Conservation (phyloP, 176 grass and related monocot genomes). For the Melocanna baccifera region DNA sequence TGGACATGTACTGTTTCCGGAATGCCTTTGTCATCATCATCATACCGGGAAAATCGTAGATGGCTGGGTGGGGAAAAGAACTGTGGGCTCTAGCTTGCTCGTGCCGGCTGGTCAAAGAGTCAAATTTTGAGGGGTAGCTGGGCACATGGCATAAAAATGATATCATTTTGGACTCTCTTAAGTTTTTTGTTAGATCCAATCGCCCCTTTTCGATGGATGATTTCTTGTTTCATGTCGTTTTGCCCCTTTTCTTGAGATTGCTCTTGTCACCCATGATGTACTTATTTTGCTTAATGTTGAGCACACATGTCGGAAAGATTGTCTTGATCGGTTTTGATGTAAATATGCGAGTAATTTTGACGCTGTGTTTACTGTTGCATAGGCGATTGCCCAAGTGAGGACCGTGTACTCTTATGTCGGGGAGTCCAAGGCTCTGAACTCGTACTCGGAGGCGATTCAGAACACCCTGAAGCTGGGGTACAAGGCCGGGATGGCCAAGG, state of each 20-base stretch:
- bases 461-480: conserved; percentile 85
- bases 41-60: conserved; percentile 31
- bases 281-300: conserved; percentile 2
- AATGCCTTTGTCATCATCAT: neutral
- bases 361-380: conserved; percentile 3
- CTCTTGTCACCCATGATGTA: conserved; percentile 22
- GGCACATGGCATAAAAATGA: conserved; percentile 41
- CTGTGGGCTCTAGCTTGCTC: conserved; percentile 32
- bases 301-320: neutral
- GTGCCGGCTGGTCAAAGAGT: conserved; percentile 36
- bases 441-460: conserved; percentile 70
- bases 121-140: conserved; percentile 21
- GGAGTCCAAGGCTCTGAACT: conserved; percentile 71
- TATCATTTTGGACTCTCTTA: conserved; percentile 41
- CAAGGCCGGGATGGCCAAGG: conserved; percentile 86
- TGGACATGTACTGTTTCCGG: conserved; percentile 17
- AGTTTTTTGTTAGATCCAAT: conserved; percentile 39
- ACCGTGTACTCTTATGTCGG: conserved; percentile 86
- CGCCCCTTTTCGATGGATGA: neutral
- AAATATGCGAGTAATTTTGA: conserved; percentile 30
- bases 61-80: conserved; percentile 4
- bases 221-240: conserved; percentile 39
- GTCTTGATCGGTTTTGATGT: neutral
- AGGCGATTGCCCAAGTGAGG: conserved; percentile 82
- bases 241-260: conserved; percentile 27